A percentile compares a stretch with the other conserved stretches of the same genome.
These are phyloP conservation scores for Tinospora cordifolia DNA, from an alignment of 164 flowering plant genomes.

Conservation along the genomic window DNA sequence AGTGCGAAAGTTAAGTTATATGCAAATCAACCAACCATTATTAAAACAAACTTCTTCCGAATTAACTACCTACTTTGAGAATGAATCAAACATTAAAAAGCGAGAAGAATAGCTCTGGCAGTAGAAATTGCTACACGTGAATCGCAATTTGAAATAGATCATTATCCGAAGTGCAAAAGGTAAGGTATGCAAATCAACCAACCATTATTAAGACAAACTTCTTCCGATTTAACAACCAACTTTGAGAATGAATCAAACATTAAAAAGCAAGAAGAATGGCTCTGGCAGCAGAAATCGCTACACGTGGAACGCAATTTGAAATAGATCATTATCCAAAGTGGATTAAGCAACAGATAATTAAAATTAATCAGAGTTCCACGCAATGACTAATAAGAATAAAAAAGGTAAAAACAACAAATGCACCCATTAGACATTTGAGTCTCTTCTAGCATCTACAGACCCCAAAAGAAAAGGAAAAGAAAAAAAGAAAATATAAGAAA, in stretches of 20 bases:
- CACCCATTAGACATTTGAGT: not conserved
- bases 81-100: too few relatives aligned
- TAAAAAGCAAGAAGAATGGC: not conserved
- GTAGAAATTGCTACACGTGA: too few relatives aligned
- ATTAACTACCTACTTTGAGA: too few relatives aligned
- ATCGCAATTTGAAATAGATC: too few relatives aligned
- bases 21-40: too few relatives aligned
- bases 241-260: not conserved
- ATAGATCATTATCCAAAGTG: not conserved
- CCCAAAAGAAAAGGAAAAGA: not conserved
- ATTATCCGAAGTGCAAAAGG: too few relatives aligned
- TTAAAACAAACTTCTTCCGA: too few relatives aligned
- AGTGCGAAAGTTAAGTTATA: too few relatives aligned
- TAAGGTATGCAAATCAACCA: too few relatives aligned
- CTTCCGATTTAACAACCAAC: too few relatives aligned
- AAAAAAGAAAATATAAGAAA: constrained; percentile 6
- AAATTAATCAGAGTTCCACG: not conserved
- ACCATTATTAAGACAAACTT: too few relatives aligned
- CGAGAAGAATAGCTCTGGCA: too few relatives aligned
- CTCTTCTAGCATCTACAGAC: constrained; percentile 4
- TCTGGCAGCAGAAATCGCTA: not conserved
- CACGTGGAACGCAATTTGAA: not conserved
- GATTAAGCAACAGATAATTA: not conserved
- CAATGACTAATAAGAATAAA: not conserved
- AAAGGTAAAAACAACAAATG: not conserved